Evolutionary conservation across 1,139 yeast genomes (phyloP).

Genomic region (Magnusiomyces tetraspermus): DNA sequence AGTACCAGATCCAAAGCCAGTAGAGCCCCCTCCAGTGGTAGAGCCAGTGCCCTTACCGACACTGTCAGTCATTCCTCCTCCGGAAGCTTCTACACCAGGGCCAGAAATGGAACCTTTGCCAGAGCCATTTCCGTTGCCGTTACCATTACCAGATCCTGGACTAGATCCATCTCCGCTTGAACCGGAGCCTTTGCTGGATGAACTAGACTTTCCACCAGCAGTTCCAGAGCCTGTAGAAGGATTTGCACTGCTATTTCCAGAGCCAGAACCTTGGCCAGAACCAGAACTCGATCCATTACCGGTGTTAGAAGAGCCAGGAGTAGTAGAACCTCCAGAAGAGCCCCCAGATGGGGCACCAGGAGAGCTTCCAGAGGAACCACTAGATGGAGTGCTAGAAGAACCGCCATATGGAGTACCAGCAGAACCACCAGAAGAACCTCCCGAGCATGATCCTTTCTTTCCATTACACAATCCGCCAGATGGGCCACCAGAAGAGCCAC

Average conservation of each 20-base stretch:
- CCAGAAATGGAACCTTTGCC: not conserved
- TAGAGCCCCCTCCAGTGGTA: not conserved
- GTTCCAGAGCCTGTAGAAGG: conserved; percentile 1
- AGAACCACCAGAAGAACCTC: not conserved
- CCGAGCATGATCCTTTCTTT: not conserved
- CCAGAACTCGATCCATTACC: conserved; percentile 1
- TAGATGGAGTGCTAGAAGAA: not conserved
- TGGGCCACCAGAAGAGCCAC: not conserved
- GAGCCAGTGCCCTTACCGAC: not conserved
- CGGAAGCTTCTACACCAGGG: not conserved
- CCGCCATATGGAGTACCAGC: not conserved
- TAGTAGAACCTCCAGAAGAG: not conserved
- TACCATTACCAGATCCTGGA: conserved; percentile 1
- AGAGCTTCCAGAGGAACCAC: not conserved
- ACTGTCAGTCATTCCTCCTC: not conserved
- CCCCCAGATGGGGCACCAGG: not conserved
- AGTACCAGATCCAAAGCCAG: not conserved
- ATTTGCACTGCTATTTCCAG: not conserved
- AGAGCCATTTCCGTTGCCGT: not conserved
- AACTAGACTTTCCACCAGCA: not conserved
- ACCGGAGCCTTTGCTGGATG: not conserved
- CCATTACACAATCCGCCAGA: not conserved
- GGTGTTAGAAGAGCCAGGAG: not conserved
- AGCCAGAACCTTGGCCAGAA: conserved; percentile 1
- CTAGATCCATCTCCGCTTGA: not conserved